These are phyloP conservation scores for Gloeostereum incarnatum DNA, from an alignment of 768 basidiomycete genomes.

Conservation along the genomic window DNA sequence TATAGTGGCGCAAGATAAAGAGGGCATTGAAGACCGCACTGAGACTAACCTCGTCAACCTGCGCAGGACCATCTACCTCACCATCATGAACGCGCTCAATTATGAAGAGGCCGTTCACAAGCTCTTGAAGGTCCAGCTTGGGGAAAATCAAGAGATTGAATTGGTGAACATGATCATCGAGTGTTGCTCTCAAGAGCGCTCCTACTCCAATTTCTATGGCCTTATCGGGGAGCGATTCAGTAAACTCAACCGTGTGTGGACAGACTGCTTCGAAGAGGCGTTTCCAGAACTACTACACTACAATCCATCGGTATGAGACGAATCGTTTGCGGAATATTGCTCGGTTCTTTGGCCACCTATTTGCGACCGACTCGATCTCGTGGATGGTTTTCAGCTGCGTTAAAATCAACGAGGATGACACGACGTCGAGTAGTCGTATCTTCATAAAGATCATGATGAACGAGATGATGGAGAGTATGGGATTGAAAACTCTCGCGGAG, in stretches of 20 bases:
- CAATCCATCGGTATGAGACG: conserved; percentile 97
- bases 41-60: conserved; percentile 95
- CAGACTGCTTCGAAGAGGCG: conserved; percentile 78
- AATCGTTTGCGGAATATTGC: conserved; percentile 97
- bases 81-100: conserved; percentile 97
- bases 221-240: conserved; percentile 93
- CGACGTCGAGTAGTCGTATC: conserved; percentile 92
- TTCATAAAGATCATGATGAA: conserved; percentile 96
- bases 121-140: conserved; percentile 83
- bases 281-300: conserved; percentile 88
- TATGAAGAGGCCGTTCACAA: conserved; percentile 99
- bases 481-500: conserved; percentile 77
- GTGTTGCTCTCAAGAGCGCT: conserved; percentile 99
- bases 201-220: conserved; percentile 96
- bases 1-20: conserved; percentile 63
- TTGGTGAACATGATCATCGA: conserved; percentile 98
- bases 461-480: conserved; percentile 93
- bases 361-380: conserved; percentile 80
- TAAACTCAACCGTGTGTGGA: conserved; percentile 94
- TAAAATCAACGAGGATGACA: conserved; percentile 96
- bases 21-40: conserved; percentile 90
- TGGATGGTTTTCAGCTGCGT: conserved; percentile 82
- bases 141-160: conserved; percentile 95
- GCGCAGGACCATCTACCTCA: conserved; percentile 88
- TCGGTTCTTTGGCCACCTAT: conserved; percentile 89